Evolutionary conservation across 208 protist species (phyloP), one percentile per base, ranked within the genome.

Genomic region (Wallacemonas sp.): DNA sequence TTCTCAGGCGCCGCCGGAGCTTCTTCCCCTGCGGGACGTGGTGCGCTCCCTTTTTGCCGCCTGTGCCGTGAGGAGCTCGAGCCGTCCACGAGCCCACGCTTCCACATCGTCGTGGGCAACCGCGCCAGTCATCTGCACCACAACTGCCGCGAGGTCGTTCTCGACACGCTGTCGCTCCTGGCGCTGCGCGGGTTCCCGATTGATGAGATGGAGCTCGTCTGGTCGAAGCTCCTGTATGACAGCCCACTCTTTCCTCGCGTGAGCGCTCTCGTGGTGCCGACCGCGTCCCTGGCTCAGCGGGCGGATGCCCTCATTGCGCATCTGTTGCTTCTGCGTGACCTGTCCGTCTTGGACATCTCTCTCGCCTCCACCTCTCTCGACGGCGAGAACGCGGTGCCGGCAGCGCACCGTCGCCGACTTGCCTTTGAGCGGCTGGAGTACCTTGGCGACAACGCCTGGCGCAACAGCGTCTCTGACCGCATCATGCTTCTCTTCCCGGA

Each of bases 381-480:
- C 0, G 11, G 5, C 23, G 24, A 56, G 23, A 2, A 16, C 71
- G 56, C 54, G 23, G 72, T 48, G 23, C 32, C 47, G 0, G 19
- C 61, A 6, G 52, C 72, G 39, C 82, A 83, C 48, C 79, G 83
- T 16, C 90, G 85, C 17, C 81, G 87, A 38, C 54, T 94, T 17
- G 85, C 79, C 12, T 93, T 90, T 72, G 87, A 96, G 26, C 72
- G 90, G 23, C 38, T 90, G 27, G 87, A 96, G 70, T 96, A 93
- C 77, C 84, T 96, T 65, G 90, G 90, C 0, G 90, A 96, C 70
- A 87, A 70, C 65, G 74, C 72, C 27, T 94, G 90, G 90, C 78
- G 88, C 21, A 67, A 73, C 33, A 55, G 86, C 55, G 61, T 94
- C 12, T 80, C 82, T 11, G 74, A 72, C 44, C 83, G 90, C 17